Evolutionary conservation across 257 asterid genomes (phyloP), one percentile per base, ranked within the genome.

Genomic region (Nicotiana noctiflora): DNA sequence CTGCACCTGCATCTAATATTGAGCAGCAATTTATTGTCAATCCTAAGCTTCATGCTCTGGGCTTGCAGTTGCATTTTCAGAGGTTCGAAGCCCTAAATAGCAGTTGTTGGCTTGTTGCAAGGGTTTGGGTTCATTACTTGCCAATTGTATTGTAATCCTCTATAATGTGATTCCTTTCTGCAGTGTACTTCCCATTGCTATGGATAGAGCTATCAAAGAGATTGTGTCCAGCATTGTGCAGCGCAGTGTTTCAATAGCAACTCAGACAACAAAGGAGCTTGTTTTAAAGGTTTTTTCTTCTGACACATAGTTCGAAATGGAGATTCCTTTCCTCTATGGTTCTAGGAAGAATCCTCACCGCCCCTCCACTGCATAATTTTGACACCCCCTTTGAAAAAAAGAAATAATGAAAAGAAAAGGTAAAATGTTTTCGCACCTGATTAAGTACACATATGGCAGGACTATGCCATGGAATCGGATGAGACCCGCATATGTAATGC

Each of bases 171-270:
- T 85, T 86, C 74, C 29, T 84, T 89, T 82, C 84, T 83, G 67
- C 90, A 94, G 99, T 75, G 90, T 92, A 21, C 98, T 96, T 81
- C 98, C 99, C 67, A 80, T 87, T 80, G 93, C 98, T 51, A 94
- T 96, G 96, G 98, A 96, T 82, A 86, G 95, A 85, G 98, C 99
- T 78, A 96, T 96, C 81, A 94, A 92, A 79, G 98, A 96, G 89
- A 92, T 96, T 81, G 98, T 90, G 70, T 82, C 97, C 65, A 89
- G 94, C 81, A 93, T 96, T 76, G 97, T 90, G 85, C 98, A 96
- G 81, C 90, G 99, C 49, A 96, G 99, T 86, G 99, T 96, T 82
- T 90, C 98, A 72, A 94, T 96, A 79, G 98, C 99, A 81, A 91
- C 98, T 83, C 98, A 90, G 86, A 96, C 99, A 19, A 90, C 99